Conservation (phyloP, 768 basidiomycete genomes). For the Erythrobasidium yunnanense region DNA sequence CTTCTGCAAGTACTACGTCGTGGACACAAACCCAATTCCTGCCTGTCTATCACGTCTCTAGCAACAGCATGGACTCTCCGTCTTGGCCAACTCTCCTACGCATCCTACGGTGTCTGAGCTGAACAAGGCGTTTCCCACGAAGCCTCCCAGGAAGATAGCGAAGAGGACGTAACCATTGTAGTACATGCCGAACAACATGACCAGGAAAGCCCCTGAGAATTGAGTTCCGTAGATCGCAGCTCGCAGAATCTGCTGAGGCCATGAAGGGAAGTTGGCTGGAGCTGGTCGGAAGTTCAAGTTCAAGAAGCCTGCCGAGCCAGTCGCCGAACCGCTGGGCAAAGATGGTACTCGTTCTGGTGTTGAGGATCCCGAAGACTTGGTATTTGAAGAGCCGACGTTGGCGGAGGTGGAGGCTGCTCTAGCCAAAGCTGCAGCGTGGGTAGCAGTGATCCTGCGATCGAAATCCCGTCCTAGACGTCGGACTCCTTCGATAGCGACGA, state of each 20-base stretch:
- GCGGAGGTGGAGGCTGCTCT: not conserved
- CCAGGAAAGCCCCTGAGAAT: slow-evolving; percentile 40
- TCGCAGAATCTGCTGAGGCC: slow-evolving; percentile 39
- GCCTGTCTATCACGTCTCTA: too few relatives aligned
- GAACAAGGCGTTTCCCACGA: slow-evolving; percentile 15
- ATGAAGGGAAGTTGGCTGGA: slow-evolving; percentile 19
- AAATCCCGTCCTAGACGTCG: slow-evolving; percentile 40
- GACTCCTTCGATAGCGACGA: slow-evolving; percentile 40
- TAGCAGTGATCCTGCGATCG: slow-evolving; percentile 37
- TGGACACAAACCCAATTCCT: too few relatives aligned
- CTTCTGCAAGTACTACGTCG: too few relatives aligned
- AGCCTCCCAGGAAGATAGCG: slow-evolving; percentile 36
- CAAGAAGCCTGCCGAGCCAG: slow-evolving; percentile 16
- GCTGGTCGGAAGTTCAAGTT: not conserved
- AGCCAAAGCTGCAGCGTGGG: slow-evolving; percentile 2
- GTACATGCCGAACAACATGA: slow-evolving; percentile 37
- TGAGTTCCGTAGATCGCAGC: slow-evolving; percentile 38
- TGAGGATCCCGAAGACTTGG: not conserved
- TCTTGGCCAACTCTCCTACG: slow-evolving; percentile 1
- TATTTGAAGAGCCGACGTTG: not conserved
- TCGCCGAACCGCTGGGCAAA: not conserved
- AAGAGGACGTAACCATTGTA: slow-evolving; percentile 42
- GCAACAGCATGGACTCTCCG: slow-evolving; percentile 17
- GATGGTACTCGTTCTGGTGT: not conserved
- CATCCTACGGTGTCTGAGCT: slow-evolving; percentile 7